Evolutionary conservation across 495 filamentous ascomycete genomes (phyloP).

Genomic region (Talaromyces stipitatus): DNA sequence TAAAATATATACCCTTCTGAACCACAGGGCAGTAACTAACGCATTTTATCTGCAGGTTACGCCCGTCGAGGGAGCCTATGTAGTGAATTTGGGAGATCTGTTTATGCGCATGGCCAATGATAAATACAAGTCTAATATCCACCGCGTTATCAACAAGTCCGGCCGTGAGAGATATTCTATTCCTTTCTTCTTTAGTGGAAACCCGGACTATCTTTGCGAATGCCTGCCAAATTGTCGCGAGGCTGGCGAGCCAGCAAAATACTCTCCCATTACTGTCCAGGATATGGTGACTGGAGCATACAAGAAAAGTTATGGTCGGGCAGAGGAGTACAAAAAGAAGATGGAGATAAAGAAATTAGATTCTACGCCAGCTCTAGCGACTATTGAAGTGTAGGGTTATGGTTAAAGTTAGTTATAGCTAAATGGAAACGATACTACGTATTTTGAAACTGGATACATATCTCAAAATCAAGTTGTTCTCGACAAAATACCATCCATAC

Average conservation of each 20-base stretch:
- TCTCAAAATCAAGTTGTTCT: too few species aligned
- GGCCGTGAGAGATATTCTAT: conserved; percentile 49
- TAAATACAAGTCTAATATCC: conserved; percentile 46
- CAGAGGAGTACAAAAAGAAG: conserved; percentile 25
- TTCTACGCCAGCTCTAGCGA: conserved; percentile 3
- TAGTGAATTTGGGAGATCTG: conserved; percentile 51
- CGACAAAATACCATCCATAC: too few species aligned
- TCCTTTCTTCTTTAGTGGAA: conserved; percentile 53
- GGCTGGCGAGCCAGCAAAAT: conserved; percentile 30
- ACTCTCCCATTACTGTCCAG: conserved; percentile 38
- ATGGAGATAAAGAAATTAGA: conserved; percentile 12
- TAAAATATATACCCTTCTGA: too few species aligned
- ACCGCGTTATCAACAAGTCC: conserved; percentile 43
- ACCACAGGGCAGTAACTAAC: neutral
- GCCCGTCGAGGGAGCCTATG: conserved; percentile 39
- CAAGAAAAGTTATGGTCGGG: conserved; percentile 28
- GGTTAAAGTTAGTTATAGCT: too few species aligned
- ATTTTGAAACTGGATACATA: too few species aligned
- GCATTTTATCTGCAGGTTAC: conserved; percentile 28
- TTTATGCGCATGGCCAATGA: conserved; percentile 57
- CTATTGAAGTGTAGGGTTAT: conserved; percentile 18
- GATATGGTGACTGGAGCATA: conserved; percentile 26
- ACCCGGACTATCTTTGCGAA: conserved; percentile 46
- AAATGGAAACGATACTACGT: too few species aligned
- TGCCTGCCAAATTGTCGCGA: conserved; percentile 42